Percentiles rank a stretch among this genome's conserved stretches.
These are phyloP conservation scores for Alternaria angustiovoidea DNA, from an alignment of 2,329 filamentous ascomycete species.

Conservation along the genomic window DNA sequence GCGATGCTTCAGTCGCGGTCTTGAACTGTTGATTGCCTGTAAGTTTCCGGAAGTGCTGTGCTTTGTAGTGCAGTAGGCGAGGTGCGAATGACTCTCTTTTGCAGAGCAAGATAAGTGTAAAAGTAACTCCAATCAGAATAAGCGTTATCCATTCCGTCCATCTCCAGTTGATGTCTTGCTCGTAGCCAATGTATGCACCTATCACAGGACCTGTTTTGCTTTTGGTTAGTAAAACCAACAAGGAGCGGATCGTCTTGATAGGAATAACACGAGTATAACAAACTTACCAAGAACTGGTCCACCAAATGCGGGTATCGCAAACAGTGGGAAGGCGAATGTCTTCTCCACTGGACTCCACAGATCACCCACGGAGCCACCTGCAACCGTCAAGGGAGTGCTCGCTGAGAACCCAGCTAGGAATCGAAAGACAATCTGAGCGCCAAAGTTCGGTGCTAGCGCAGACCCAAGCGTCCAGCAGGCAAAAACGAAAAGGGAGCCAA, in stretches of 20 bases:
- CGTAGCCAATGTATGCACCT: conserved; percentile 34
- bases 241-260: not conserved
- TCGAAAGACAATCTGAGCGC: conserved; percentile 58
- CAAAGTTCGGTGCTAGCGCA: conserved; percentile 54
- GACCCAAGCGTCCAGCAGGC: conserved; percentile 46
- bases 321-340: conserved; percentile 37
- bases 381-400: conserved; percentile 41
- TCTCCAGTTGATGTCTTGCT: conserved; percentile 29
- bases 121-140: conserved; percentile 27
- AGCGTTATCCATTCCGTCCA: conserved; percentile 41
- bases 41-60: conserved; percentile 36
- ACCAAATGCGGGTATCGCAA: conserved; percentile 25
- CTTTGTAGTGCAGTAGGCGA: conserved; percentile 44
- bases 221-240: not conserved
- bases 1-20: conserved; percentile 56
- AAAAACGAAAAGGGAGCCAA: conserved; percentile 33
- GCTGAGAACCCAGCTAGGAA: conserved; percentile 61
- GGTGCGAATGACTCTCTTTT: conserved; percentile 35
- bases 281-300: conserved; percentile 28
- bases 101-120: conserved; percentile 22
- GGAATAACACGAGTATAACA: not conserved
- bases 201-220: conserved; percentile 55
- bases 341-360: conserved; percentile 33
- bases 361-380: conserved; percentile 30
- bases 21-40: conserved; percentile 55